Base-by-base conservation (phyloP, 2,329 filamentous ascomycete species). In the Beauveria sp. region DNA sequence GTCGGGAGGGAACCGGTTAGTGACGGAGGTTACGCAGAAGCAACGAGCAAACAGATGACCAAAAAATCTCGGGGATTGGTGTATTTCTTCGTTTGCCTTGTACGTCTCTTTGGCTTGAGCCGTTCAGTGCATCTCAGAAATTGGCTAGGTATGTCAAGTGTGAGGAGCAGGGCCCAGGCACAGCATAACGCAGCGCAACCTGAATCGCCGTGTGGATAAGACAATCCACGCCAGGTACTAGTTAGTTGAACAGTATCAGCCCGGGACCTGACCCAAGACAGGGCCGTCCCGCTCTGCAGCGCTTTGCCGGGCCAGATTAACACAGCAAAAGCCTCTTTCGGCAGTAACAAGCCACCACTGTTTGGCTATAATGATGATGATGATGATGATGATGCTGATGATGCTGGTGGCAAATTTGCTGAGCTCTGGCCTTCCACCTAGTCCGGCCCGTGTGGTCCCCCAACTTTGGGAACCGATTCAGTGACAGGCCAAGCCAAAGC, bases 231-330 rank as follows among this genome's bases (percentile, higher is more conserved):
- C 24, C 10, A 60, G 12, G 46, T 28, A 59, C 54, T 46, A 16
- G 16, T 5, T 22, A 31, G 28, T n/a, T 52, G 34, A 38, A 38
- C 31, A 45, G 8, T 22, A 28, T 16, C 8, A 55, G 38, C 42
- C 42, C 42, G 34, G 9, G 12, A 53, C 50, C 5, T 28, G 18
- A 8, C 52, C 42, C 54, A 56, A 42, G 28, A 43, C 58, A 53
- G 58, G 58, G 49, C 58, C 58, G 58, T 60, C 58, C 58, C 58
- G 58, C 58, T 38, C 40, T 48, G 20, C 57, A 45, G 56, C 38
- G 34, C 55, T 50, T 58, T 28, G 28, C 43, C n/a, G 22, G 16
- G 46, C 46, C 38, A 38, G 48, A 31, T 59, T 59, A 22, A 51
- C 34, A 59, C 56, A 51, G 34, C 28, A 59, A 48, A 20, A 26